A percentile compares a stretch with the other conserved stretches of the same genome.
Conservation (phyloP, 2,329 filamentous ascomycete genomes). For the Aspergillus aculeatinus region DNA sequence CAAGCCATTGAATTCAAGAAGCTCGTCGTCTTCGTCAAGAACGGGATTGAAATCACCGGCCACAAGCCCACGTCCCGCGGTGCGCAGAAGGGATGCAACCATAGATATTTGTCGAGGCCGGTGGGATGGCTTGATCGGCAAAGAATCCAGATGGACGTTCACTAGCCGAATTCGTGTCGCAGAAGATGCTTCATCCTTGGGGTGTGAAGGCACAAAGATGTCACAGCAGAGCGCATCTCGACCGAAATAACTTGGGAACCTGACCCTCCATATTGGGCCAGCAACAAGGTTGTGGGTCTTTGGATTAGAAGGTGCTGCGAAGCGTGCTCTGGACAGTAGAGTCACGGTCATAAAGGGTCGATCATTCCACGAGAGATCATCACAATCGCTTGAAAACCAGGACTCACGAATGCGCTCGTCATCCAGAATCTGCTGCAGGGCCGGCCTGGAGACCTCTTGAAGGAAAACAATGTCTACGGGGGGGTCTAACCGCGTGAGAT, state of each 20-base stretch:
- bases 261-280: constrained; percentile 4
- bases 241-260: constrained; percentile 1
- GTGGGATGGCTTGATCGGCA: constrained; percentile 3
- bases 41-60: constrained; percentile 1
- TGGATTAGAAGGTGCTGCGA: no score
- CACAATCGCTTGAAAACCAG: constrained; percentile 9
- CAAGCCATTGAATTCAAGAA: no score
- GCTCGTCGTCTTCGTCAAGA: background rate
- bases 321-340: no score
- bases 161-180: background rate
- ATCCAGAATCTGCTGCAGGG: constrained; percentile 10
- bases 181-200: no score
- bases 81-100: constrained; percentile 3
- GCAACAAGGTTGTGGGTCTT: background rate
- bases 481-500: constrained; percentile 1
- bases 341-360: no score
- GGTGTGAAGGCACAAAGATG: background rate
- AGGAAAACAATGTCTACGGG: constrained; percentile 15
- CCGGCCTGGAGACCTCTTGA: constrained; percentile 15
- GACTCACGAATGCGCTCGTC: constrained; percentile 8
- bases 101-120: constrained; percentile 4
- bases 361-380: no score
- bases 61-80: background rate
- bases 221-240: constrained; percentile 6
- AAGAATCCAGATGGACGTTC: constrained; percentile 2